Evolutionary conservation across 805 yeast genomes (phyloP), one percentile per base, ranked within the genome.

Genomic region (Yamadazyma laniorum): DNA sequence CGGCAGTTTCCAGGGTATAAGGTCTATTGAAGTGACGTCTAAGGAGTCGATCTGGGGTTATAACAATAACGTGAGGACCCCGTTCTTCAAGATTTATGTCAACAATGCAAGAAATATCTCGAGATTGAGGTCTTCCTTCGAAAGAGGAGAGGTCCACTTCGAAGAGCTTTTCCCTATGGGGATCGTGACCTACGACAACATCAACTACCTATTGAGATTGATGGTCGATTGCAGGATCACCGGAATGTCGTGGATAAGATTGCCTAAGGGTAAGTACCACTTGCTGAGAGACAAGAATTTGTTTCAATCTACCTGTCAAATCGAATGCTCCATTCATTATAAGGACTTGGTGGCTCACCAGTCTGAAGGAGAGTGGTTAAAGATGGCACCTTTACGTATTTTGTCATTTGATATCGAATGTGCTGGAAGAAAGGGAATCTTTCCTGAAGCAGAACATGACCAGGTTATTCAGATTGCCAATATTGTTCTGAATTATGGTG

Each of bases 401-500:
- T 68, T 93, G 49, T 89, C 97, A 8, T 91, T 93, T 59, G 99
- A 93, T 72, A 93, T 93, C 44, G 99, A 93, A 63, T 93, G 99
- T 74, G 93, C 99, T 3, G 99, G 99, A 31, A 79, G 99, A 62
- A 85, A 87, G 48, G 99, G 99, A 37, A 76, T 93, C 9, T 93
- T 93, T 59, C 99, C 99, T 1, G 99, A 93, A 55, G 83, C 99
- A 1, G 85, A 85, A 44, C 75, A 79, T 32, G 99, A 93, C 65
- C 85, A 96, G 0, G 96, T 93, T 7, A 93, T 93, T 55, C 99
- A 95, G 63, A 95, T 93, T 46, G 99, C 99, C 5, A 91, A 88
- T 55, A 96, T 93, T 19, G 95, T 91, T 2, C 82, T 87, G 52
- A 70, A 78, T 35, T 81, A 82, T 35, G 97, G 99, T 32, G 89